Conservation (phyloP, 176 grass and related monocot species). For the Ensete ventricosum region DNA sequence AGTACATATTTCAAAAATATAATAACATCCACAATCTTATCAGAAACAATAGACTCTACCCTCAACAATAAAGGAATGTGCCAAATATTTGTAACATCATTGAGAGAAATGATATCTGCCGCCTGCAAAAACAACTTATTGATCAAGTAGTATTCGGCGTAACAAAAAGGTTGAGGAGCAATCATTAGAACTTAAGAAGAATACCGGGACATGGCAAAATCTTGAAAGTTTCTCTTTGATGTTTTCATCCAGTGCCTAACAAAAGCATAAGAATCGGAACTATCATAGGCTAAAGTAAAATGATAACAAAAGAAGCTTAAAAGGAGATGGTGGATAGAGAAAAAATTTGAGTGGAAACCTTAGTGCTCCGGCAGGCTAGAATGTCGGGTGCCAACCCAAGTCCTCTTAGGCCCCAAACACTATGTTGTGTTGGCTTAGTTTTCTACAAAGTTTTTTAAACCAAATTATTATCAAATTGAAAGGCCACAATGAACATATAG, state of each 20-base stretch:
- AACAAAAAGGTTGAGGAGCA: slow-evolving; percentile 17
- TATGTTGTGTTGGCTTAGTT: slow-evolving; percentile 98
- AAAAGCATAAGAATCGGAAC: slow-evolving; percentile 26
- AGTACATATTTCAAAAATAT: too few species aligned
- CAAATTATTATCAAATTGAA: neutral
- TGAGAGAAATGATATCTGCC: slow-evolving; percentile 60
- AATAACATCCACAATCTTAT: neutral
- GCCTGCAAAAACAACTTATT: slow-evolving; percentile 35
- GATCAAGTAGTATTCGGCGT: neutral
- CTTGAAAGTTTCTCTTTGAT: slow-evolving; percentile 81
- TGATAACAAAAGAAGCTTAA: neutral
- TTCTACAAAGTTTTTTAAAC: slow-evolving; percentile 45
- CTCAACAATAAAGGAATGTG: slow-evolving; percentile 87
- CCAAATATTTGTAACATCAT: slow-evolving; percentile 98
- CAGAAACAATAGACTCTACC: slow-evolving; percentile 28
- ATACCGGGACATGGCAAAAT: slow-evolving; percentile 93
- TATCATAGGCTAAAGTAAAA: slow-evolving; percentile 10
- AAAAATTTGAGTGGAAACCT: slow-evolving; percentile 37
- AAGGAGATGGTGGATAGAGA: neutral
- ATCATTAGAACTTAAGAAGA: neutral
- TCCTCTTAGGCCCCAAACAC: slow-evolving; percentile 76
- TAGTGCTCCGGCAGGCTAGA: slow-evolving; percentile 66
- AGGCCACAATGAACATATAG: neutral
- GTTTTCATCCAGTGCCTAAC: slow-evolving; percentile 64
- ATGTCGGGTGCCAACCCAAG: slow-evolving; percentile 82